Base-by-base conservation (phyloP, 306 rosid species). In the Albizia julibrissin region DNA sequence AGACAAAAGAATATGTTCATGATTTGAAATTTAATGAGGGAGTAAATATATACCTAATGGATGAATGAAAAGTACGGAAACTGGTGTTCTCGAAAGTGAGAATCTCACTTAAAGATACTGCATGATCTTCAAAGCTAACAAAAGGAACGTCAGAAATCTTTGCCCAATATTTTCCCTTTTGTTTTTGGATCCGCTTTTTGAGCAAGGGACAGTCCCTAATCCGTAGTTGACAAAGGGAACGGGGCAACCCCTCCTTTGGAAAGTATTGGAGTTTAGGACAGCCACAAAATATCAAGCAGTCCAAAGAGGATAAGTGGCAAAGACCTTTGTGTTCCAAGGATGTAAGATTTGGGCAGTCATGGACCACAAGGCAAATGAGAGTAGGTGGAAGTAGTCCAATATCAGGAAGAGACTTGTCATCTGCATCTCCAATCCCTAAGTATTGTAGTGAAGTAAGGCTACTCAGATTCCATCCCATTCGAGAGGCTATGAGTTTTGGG, bases 391-490 rank as follows among this genome's bases (percentile, higher is more conserved):
- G 31, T 31, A 75, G 13, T 42, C 71, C 80, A 24, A 27, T 7
- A 16, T 76, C 34, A 24, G 72, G 80, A 43, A 76, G 8, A 27
- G 21, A 76, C 61, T 42, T 19, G 10, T 61, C 29, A 43, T 76
- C 5, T 43, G 10, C 72, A 26, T 43, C 72, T 15, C 8, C 29
- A 61, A 76, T 40, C 0, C 0, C 0, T 2, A 73, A 33, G 6
- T 0, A 0, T 7, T 0, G 2, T 1, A 73, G 74, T 47, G 26
- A 61, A 18, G 8, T n/a, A 29, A 11, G 79, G 4, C 10, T 34
- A 10, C 34, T 18, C 44, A 72, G 39, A n/a, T 58, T 40, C 83
- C 83, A 80, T 24, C 13, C 24, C 79, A 31, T 62, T 22, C 44
- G 47, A 31, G 34, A 2, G 6, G 79, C 79, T 12, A 46, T 0